Conservation (phyloP, 2,329 filamentous ascomycete genomes). For the Chaetoscypha palmicola region DNA sequence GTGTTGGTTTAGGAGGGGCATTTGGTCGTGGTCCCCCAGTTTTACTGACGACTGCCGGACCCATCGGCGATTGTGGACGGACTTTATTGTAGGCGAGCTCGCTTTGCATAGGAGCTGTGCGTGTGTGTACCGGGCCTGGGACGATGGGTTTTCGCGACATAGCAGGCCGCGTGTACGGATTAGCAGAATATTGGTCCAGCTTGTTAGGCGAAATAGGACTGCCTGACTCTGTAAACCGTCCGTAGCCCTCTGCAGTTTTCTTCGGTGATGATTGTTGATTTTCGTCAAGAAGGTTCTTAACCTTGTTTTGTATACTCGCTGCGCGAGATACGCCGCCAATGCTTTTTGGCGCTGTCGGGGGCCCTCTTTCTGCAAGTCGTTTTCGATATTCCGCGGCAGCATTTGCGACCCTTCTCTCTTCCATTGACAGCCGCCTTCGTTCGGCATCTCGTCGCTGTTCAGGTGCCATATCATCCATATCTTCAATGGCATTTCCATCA, state of each 20-base stretch:
- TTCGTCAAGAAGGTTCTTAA: constrained; percentile 78
- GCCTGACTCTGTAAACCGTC: constrained; percentile 64
- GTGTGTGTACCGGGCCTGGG: constrained; percentile 20
- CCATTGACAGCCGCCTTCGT: constrained; percentile 69
- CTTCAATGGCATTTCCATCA: constrained; percentile 55
- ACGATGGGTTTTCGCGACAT: constrained; percentile 41
- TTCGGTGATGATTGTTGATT: constrained; percentile 55
- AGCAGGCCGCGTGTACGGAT: constrained; percentile 24
- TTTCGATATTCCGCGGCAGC: constrained; percentile 84
- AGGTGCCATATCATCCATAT: constrained; percentile 67
- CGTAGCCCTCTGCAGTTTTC: constrained; percentile 83
- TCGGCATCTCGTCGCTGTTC: constrained; percentile 90
- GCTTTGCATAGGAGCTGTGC: constrained; percentile 18
- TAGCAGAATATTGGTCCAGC: constrained; percentile 17
- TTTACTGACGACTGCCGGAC: constrained; percentile 24
- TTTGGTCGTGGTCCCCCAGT: constrained; percentile 38
- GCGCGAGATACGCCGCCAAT: constrained; percentile 58
- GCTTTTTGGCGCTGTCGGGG: constrained; percentile 43
- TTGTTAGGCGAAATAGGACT: constrained; percentile 12
- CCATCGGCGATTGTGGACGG: constrained; percentile 15
- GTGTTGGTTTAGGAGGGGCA: constrained; percentile 55
- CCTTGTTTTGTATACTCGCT: constrained; percentile 83
- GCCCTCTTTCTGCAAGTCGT: constrained; percentile 58
- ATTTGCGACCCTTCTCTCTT: constrained; percentile 82
- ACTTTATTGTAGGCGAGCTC: constrained; percentile 25